These are phyloP conservation scores for Phytophthora cryptogea DNA, from an alignment of 352 stramenopile genomes.

Conservation along the genomic window DNA sequence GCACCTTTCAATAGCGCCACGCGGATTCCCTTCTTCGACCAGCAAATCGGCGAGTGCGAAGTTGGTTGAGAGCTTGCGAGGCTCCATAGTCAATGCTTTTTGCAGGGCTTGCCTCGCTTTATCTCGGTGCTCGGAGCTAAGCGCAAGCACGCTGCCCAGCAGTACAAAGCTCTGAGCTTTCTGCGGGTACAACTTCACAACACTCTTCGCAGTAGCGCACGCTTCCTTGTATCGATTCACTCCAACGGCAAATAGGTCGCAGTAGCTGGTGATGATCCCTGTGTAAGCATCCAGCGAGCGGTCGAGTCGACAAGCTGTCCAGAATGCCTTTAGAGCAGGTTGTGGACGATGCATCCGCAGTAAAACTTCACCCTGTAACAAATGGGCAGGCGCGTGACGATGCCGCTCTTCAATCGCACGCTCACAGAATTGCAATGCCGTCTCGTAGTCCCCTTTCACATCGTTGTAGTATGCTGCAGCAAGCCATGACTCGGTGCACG, in stretches of 20 bases:
- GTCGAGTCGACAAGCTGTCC: slow-evolving; percentile 60
- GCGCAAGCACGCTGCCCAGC: slow-evolving; percentile 75
- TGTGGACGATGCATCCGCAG: slow-evolving; percentile 68
- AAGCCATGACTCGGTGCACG: slow-evolving; percentile 66
- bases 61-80: slow-evolving; percentile 58
- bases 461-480: slow-evolving; percentile 78
- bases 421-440: slow-evolving; percentile 74
- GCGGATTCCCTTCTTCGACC: slow-evolving; percentile 57
- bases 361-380: slow-evolving; percentile 63
- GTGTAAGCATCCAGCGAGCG: slow-evolving; percentile 71
- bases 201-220: slow-evolving; percentile 62
- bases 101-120: slow-evolving; percentile 65
- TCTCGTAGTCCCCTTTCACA: slow-evolving; percentile 72
- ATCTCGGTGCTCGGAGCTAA: slow-evolving; percentile 61
- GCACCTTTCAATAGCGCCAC: slow-evolving; percentile 63
- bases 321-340: slow-evolving; percentile 67
- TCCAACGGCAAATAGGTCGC: slow-evolving; percentile 61
- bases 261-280: slow-evolving; percentile 78
- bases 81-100: slow-evolving; percentile 64
- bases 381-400: slow-evolving; percentile 54
- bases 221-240: slow-evolving; percentile 80
- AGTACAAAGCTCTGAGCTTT: slow-evolving; percentile 73
- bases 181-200: slow-evolving; percentile 72
- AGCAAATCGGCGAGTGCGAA: slow-evolving; percentile 77
- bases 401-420: slow-evolving; percentile 52